Evolutionary conservation across 2,329 filamentous ascomycete genomes (phyloP).

Genomic region (Cordyceps javanica): DNA sequence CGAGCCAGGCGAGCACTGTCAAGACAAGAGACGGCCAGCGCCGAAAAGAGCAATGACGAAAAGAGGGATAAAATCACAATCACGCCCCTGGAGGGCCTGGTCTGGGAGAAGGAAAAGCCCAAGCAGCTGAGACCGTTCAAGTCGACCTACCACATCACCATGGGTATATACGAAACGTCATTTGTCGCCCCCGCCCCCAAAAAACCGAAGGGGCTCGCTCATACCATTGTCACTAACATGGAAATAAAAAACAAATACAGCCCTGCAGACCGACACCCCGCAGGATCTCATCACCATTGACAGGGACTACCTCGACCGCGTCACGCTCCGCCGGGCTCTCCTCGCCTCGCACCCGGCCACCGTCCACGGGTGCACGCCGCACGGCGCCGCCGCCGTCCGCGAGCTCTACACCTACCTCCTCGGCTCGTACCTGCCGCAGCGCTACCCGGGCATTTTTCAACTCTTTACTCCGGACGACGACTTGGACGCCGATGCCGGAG

Average conservation of each 20-base stretch:
- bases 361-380: slow-evolving; percentile 37
- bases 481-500: no score
- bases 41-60: not conserved
- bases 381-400: slow-evolving; percentile 34
- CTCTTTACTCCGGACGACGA: no score
- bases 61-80: not conserved
- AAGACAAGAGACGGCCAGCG: not conserved
- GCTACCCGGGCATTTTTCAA: slow-evolving; percentile 43
- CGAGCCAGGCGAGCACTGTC: not conserved
- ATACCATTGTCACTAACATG: no score
- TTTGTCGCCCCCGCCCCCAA: no score
- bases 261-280: slow-evolving; percentile 34
- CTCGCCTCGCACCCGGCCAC: slow-evolving; percentile 32
- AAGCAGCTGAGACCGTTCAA: slow-evolving; percentile 33
- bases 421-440: slow-evolving; percentile 37
- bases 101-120: slow-evolving; percentile 1
- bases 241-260: no score
- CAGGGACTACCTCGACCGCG: slow-evolving; percentile 39
- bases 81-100: not conserved
- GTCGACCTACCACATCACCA: slow-evolving; percentile 47
- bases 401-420: slow-evolving; percentile 46
- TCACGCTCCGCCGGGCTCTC: slow-evolving; percentile 33
- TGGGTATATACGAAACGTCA: slow-evolving; percentile 42
- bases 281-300: slow-evolving; percentile 50
- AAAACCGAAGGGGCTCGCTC: no score